Base-by-base conservation (phyloP, 1,284 basidiomycete genomes). In the Fomitopsis betulina region DNA sequence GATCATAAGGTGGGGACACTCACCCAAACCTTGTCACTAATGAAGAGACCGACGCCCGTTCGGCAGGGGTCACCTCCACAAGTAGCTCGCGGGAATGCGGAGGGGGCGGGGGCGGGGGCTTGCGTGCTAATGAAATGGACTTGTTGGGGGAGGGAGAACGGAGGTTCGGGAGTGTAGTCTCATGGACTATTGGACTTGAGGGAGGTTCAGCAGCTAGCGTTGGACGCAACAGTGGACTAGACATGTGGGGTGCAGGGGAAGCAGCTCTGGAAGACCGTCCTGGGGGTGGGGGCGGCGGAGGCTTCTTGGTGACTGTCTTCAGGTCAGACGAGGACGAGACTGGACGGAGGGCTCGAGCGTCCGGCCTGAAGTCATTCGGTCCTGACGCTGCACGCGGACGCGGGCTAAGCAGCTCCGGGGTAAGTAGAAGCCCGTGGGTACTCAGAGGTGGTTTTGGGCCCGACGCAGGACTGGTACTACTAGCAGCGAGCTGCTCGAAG, bases 281-380 rank as follows among this genome's bases (percentile, higher is more conserved):
- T 0, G 85, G 84, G 2, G 85, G 85, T 0, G 85, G 85, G 0
- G 85, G 86, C 0, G 86, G 86, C 0, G 84, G 85, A 13, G 78
- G 76, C 58, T 79, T 73, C 64, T 79, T 82, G 2, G 68, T 60
- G 9, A 62, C 62, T 3, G 63, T 47, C 40, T 77, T 80, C 49
- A 83, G 63, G 64, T 87, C 84, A 0, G 84, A 81, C 1, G 79
- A 78, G 7, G 83, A 85, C 3, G 81, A 78, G 0, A 78, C 74
- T 3, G 73, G 60, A 13, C 78, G 76, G 33, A 84, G 70, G 21
- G 70, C 66, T 42, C 54, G 68, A 60, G 52, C 61, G 40, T 57
- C 65, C 45, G 56, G 54, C 53, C 67, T 53, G 57, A 61, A 55
- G 59, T 66, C 65, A 47, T 68, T 65, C 13, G 71, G 71, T 37